Evolutionary conservation across 148 eudicot species (phyloP), one percentile per base, ranked within the genome.

Genomic region (Chenopodium berlandieri): DNA sequence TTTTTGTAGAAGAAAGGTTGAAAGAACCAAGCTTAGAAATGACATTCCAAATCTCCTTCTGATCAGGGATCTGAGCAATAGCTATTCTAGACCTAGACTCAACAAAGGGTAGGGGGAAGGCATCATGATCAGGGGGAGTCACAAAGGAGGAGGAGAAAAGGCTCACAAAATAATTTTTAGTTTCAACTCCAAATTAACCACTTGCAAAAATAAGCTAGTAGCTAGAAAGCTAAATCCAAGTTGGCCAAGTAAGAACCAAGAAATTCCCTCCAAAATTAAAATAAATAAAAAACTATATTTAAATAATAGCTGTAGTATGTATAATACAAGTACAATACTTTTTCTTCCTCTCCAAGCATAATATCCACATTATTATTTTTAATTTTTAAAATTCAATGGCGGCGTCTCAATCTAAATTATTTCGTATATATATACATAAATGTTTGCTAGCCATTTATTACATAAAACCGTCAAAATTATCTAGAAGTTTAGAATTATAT

Each of bases 221-320:
- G 34, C 14, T 72, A 83, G 48, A 82, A 78, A 64, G 73, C 56
- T 75, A 78, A 78, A 37, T 78, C 78, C 73, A 78, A 78, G 78
- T 73, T 83, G 78, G 12, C 75, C 47, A 71, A 37, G 74, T 71
- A n/a, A 44, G 25, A 77, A 82, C 58, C 19, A 11, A 58, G 17
- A 10, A 71, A 60, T 54, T 25, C 74, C 67, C 40, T 44, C 65
- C 73, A 25, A 22, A 75, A 9, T 7, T 37, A 82, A 52, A n/a
- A 67, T 31, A 32, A 66, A 52, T 20, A 31, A 3, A 46, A 1
- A 47, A 46, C 13, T 46, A 31, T 17, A 75, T 23, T 1, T 3
- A 78, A 47, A 52, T 52, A 60, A 64, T 64, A 22, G 20, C 25
- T 63, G 31, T 47, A 46, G 4, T 67, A 1, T 22, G 9, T 8